These are phyloP conservation scores for Nephelium lappaceum DNA, from an alignment of 345 rosid species.

Conservation along the genomic window DNA sequence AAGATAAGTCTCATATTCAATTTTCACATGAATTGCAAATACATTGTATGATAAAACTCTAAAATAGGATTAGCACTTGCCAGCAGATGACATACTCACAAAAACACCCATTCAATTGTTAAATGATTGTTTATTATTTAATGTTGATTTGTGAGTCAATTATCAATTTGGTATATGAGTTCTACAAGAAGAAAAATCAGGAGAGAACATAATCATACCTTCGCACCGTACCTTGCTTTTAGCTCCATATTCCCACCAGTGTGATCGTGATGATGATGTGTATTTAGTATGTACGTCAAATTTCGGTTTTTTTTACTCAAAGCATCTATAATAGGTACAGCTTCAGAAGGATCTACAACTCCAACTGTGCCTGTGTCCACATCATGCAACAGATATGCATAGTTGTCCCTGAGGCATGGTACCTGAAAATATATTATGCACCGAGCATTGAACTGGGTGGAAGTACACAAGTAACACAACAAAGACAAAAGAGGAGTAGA, in stretches of 20 bases:
- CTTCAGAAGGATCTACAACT: slow-evolving; percentile 97
- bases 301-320: slow-evolving; percentile 77
- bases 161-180: not conserved
- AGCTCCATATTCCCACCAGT: slow-evolving; percentile 87
- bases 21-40: not conserved
- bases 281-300: slow-evolving; percentile 88
- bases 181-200: not conserved
- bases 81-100: not conserved
- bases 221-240: slow-evolving; percentile 97
- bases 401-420: slow-evolving; percentile 86
- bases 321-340: slow-evolving; percentile 83
- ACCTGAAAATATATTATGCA: slow-evolving; percentile 75
- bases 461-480: too few relatives aligned
- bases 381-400: slow-evolving; percentile 93
- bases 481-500: too few relatives aligned
- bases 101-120: not conserved
- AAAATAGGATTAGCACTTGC: not conserved
- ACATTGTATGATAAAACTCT: not conserved
- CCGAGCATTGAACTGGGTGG: too few relatives aligned
- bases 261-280: slow-evolving; percentile 95
- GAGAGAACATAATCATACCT: slow-evolving; percentile 58
- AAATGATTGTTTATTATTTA: not conserved
- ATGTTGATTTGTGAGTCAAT: not conserved
- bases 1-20: not conserved
- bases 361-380: slow-evolving; percentile 97